A percentile compares a stretch with the other conserved stretches of the same genome.
Conservation (phyloP, 768 basidiomycete species). For the Termitomyces bulborhizus region DNA sequence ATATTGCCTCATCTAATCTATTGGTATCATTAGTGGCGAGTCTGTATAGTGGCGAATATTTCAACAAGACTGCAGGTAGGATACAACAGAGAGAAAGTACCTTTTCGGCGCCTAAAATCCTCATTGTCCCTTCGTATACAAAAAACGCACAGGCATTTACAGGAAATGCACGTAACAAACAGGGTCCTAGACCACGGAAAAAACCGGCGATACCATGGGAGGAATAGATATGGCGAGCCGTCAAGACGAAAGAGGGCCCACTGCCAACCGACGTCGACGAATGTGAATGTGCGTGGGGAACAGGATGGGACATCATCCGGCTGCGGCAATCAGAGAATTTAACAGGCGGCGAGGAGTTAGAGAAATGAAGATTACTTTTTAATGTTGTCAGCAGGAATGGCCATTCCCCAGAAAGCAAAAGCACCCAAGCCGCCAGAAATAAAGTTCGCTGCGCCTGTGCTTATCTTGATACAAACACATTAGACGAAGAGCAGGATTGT, state of each 20-base stretch:
- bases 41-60: slow-evolving; percentile 26
- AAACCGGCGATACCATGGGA: slow-evolving; percentile 51
- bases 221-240: slow-evolving; percentile 47
- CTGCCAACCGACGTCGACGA: slow-evolving; percentile 19
- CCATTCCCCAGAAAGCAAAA: slow-evolving; percentile 63
- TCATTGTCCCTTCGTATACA: slow-evolving; percentile 73
- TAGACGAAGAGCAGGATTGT: not conserved
- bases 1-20: not conserved
- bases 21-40: slow-evolving; percentile 26
- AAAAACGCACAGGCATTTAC: slow-evolving; percentile 74
- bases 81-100: slow-evolving; percentile 26
- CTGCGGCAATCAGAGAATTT: slow-evolving; percentile 24
- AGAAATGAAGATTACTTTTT: slow-evolving; percentile 54
- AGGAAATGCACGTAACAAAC: slow-evolving; percentile 69
- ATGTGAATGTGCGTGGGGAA: slow-evolving; percentile 29
- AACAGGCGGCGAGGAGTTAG: slow-evolving; percentile 3
- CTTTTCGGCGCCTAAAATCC: slow-evolving; percentile 59
- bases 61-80: slow-evolving; percentile 1
- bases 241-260: slow-evolving; percentile 41
- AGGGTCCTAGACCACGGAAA: slow-evolving; percentile 63
- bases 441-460: slow-evolving; percentile 56
- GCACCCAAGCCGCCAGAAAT: slow-evolving; percentile 58
- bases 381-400: slow-evolving; percentile 73
- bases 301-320: slow-evolving; percentile 60
- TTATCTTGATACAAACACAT: slow-evolving; percentile 36